These are phyloP conservation scores for Gastrolobium villosum DNA, from an alignment of 306 rosid species.

Conservation along the genomic window DNA sequence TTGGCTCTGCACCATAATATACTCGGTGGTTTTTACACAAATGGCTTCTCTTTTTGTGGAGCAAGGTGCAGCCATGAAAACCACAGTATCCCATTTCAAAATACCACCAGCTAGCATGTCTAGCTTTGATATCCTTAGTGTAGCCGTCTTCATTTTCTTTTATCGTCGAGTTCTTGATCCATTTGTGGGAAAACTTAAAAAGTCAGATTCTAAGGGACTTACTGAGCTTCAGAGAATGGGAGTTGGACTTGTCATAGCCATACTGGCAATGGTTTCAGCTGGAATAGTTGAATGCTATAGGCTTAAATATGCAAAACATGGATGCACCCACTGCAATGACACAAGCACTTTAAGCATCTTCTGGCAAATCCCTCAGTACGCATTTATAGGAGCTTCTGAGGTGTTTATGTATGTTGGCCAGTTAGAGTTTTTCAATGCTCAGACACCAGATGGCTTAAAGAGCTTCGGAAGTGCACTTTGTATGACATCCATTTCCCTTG, in stretches of 20 bases:
- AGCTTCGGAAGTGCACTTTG: constrained; percentile 98
- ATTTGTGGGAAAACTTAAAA: constrained; percentile 71
- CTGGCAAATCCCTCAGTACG: constrained; percentile 98
- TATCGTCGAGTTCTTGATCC: constrained; percentile 90
- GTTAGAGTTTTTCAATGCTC: constrained; percentile 96
- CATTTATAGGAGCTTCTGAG: constrained; percentile 96
- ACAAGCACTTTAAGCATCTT: constrained; percentile 91
- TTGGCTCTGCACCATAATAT: constrained; percentile 98
- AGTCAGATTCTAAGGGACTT: constrained; percentile 75
- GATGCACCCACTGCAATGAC: constrained; percentile 71
- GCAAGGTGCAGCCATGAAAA: constrained; percentile 98
- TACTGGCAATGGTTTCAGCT: constrained; percentile 94
- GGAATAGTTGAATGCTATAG: constrained; percentile 93
- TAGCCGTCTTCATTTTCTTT: constrained; percentile 87
- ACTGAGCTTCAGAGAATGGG: constrained; percentile 99
- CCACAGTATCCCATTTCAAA: constrained; percentile 71
- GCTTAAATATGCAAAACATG: constrained; percentile 75
- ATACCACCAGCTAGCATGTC: constrained; percentile 99
- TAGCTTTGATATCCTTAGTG: constrained; percentile 93
- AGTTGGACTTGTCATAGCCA: constrained; percentile 90
- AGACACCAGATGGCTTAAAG: constrained; percentile 95
- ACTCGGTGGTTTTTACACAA: constrained; percentile 97
- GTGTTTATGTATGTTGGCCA: constrained; percentile 99
- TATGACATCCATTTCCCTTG: constrained; percentile 97
- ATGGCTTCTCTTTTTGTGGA: constrained; percentile 99